These are phyloP conservation scores for Gossypium schwendimanii DNA, from an alignment of 441 rosid genomes.

Conservation along the genomic window DNA sequence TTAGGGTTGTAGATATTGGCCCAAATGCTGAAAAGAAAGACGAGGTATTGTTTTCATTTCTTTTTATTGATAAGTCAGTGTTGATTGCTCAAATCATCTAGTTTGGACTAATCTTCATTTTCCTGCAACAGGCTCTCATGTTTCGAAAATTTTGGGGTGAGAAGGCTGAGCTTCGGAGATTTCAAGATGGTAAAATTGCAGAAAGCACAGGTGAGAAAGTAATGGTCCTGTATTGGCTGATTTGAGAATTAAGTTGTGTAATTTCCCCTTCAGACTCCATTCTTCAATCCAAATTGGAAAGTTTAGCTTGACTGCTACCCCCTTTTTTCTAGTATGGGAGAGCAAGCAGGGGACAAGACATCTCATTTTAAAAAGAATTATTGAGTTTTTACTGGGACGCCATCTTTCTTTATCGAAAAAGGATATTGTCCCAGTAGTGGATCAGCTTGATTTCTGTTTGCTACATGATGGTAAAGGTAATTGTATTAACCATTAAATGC, in stretches of 20 bases:
- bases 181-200: slow-evolving; percentile 88
- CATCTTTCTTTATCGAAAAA: slow-evolving; percentile 59
- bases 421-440: slow-evolving; percentile 56
- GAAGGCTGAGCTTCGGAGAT: slow-evolving; percentile 82
- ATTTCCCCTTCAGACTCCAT: neutral
- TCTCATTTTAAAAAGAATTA: slow-evolving; percentile 68
- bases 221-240: slow-evolving; percentile 15
- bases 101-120: slow-evolving; percentile 13
- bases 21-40: slow-evolving; percentile 85
- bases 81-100: neutral
- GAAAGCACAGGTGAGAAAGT: slow-evolving; percentile 76
- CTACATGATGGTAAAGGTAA: slow-evolving; percentile 64
- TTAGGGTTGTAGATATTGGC: slow-evolving; percentile 78
- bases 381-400: slow-evolving; percentile 47
- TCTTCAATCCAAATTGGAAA: neutral
- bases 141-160: slow-evolving; percentile 86
- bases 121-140: slow-evolving; percentile 46
- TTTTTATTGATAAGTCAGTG: slow-evolving; percentile 4
- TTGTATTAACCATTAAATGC: slow-evolving; percentile 1
- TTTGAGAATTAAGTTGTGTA: slow-evolving; percentile 11
- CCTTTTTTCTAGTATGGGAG: slow-evolving; percentile 61
- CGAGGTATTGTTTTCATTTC: slow-evolving; percentile 43
- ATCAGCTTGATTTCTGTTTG: slow-evolving; percentile 87
- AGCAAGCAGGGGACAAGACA: slow-evolving; percentile 66
- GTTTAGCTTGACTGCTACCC: slow-evolving; percentile 14